Conservation (phyloP, 169 alveolate species). For the Babesia bovis region DNA sequence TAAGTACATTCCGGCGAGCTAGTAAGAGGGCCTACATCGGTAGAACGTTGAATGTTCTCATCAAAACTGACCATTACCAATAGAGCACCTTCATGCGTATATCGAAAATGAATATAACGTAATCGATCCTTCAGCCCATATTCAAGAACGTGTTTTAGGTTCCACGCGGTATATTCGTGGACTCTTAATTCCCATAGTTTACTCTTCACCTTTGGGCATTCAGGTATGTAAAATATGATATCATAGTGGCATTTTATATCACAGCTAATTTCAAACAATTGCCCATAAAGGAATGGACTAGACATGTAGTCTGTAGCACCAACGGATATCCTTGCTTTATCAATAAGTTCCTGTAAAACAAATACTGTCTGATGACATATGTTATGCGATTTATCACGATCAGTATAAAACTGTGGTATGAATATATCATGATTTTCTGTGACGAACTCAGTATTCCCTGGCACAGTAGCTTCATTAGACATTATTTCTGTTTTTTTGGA, state of each 20-base stretch:
- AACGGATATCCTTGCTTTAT: neutral
- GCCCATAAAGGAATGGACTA: constrained; percentile 24
- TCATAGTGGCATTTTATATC: constrained; percentile 7
- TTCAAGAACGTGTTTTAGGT: neutral
- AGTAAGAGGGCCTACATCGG: constrained; percentile 35
- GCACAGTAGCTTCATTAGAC: neutral
- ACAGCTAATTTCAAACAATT: constrained; percentile 2
- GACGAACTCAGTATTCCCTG: neutral
- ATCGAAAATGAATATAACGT: constrained; percentile 3
- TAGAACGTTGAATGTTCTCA: constrained; percentile 12
- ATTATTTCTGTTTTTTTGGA: neutral
- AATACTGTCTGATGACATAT: neutral
- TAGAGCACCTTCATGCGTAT: neutral
- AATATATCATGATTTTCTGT: neutral
- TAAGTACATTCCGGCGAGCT: neutral
- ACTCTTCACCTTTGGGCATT: neutral
- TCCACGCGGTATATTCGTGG: constrained; percentile 6
- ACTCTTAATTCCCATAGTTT: constrained; percentile 14
- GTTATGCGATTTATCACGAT: neutral
- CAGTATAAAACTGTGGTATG: constrained; percentile 18
- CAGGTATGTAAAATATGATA: neutral
- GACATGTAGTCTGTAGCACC: neutral
- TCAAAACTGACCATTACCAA: constrained; percentile 16
- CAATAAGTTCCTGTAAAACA: constrained; percentile 4
- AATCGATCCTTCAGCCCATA: constrained; percentile 32